Conservation (phyloP, 805 yeast species). For the Sungouiozyma ichnusensis region DNA sequence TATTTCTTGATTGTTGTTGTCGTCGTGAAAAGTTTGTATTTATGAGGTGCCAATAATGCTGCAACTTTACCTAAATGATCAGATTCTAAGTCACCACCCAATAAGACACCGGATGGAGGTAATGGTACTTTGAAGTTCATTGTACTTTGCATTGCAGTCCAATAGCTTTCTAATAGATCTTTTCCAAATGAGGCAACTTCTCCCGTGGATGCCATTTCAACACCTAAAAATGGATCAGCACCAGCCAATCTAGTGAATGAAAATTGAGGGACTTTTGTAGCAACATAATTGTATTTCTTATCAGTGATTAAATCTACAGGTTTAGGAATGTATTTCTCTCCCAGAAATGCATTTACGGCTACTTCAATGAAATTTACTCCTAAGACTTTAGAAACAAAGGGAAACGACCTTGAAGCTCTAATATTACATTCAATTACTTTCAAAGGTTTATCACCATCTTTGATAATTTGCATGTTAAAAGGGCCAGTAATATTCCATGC, state of each 20-base stretch:
- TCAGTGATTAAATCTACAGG: constrained; percentile 75
- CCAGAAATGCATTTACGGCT: constrained; percentile 79
- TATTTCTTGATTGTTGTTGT: constrained; percentile 62
- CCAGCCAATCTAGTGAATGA: constrained; percentile 98
- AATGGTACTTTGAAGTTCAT: constrained; percentile 93
- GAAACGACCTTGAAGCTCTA: constrained; percentile 98
- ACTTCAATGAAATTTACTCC: constrained; percentile 92
- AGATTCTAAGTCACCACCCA: constrained; percentile 85
- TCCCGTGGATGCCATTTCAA: constrained; percentile 99
- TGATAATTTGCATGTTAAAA: constrained; percentile 94
- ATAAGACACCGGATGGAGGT: constrained; percentile 81
- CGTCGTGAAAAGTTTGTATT: constrained; percentile 75
- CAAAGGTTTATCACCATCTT: constrained; percentile 55
- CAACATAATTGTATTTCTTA: constrained; percentile 67
- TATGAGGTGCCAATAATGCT: constrained; percentile 47
- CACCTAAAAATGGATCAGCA: constrained; percentile 98
- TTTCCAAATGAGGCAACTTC: constrained; percentile 96
- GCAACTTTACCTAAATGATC: constrained; percentile 70
- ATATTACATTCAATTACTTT: constrained; percentile 98
- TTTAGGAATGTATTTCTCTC: constrained; percentile 55
- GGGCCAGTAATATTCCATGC: constrained; percentile 98
- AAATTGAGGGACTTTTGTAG: constrained; percentile 96
- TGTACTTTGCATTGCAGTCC: constrained; percentile 94
- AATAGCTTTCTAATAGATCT: constrained; percentile 81
- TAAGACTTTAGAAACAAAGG: constrained; percentile 93